Conservation (phyloP, 768 basidiomycete species). For the Boletus pseudo-olivaceus region DNA sequence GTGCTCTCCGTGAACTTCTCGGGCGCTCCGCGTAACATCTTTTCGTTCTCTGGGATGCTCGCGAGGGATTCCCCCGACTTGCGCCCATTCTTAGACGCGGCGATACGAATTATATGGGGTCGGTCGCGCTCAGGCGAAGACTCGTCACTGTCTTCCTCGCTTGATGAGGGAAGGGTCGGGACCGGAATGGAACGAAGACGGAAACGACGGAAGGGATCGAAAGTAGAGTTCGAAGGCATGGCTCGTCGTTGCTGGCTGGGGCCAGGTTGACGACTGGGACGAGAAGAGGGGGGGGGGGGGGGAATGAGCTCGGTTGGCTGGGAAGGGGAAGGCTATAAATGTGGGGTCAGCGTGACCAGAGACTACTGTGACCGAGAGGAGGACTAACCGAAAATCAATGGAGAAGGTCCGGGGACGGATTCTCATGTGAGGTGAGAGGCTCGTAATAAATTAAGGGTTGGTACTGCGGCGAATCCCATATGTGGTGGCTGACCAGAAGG, state of each 20-base stretch:
- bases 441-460: not conserved
- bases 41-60: not conserved
- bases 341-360: conserved; percentile 8
- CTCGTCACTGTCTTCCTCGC: conserved; percentile 26
- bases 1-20: not conserved
- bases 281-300: not conserved
- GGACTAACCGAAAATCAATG: conserved; percentile 8
- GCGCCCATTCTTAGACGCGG: not conserved
- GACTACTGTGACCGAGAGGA: conserved; percentile 9
- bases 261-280: not conserved
- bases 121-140: conserved; percentile 15
- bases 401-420: not conserved
- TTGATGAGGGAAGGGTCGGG: not conserved
- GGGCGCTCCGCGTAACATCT: not conserved
- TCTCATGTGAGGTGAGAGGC: not conserved
- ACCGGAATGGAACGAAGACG: conserved; percentile 12
- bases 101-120: conserved; percentile 7
- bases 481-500: conserved; percentile 10
- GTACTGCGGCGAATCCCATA: conserved; percentile 15
- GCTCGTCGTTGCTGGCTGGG: not conserved
- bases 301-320: not conserved
- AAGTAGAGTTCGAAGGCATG: conserved; percentile 1
- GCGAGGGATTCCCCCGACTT: conserved; percentile 4
- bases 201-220: conserved; percentile 24
- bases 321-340: conserved; percentile 8